phyloP scores from a whole-genome alignment of 768 basidiomycete genomes.

The Porphyrellus cyaneotinctus region DNA sequence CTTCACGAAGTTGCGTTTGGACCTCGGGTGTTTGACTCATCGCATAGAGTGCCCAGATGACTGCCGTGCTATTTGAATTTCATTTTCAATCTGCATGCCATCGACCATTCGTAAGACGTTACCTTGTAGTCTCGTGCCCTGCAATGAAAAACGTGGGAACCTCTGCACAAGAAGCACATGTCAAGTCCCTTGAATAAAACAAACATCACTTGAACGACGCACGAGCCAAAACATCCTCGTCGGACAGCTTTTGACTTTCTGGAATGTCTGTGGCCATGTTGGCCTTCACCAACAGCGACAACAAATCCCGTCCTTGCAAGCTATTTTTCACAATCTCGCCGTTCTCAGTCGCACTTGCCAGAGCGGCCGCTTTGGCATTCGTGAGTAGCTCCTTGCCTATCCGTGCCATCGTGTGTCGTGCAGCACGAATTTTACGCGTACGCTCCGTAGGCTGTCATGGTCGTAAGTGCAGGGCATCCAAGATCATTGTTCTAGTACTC shows the following conservation, averaged over 20 bases:
- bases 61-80: background rate
- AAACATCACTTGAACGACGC: too few relatives aligned
- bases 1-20: background rate
- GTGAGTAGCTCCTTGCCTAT: background rate
- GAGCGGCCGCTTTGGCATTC: background rate
- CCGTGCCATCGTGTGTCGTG: background rate
- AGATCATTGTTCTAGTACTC: background rate
- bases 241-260: too few relatives aligned
- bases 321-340: too few relatives aligned
- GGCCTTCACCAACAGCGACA: too few relatives aligned
- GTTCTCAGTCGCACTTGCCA: background rate
- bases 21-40: background rate
- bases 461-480: background rate
- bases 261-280: too few relatives aligned
- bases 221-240: too few relatives aligned
- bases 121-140: background rate
- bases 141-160: background rate
- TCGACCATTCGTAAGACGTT: background rate
- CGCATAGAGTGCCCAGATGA: background rate
- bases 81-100: background rate
- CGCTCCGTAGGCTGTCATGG: background rate
- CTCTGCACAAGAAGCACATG: background rate
- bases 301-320: too few relatives aligned
- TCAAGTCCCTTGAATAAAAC: too few relatives aligned
- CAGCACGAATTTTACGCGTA: background rate